A percentile compares a stretch with the other conserved stretches of the same genome.
phyloP scores from a whole-genome alignment of 2,329 filamentous ascomycete species.

The Beauveria varroae region DNA sequence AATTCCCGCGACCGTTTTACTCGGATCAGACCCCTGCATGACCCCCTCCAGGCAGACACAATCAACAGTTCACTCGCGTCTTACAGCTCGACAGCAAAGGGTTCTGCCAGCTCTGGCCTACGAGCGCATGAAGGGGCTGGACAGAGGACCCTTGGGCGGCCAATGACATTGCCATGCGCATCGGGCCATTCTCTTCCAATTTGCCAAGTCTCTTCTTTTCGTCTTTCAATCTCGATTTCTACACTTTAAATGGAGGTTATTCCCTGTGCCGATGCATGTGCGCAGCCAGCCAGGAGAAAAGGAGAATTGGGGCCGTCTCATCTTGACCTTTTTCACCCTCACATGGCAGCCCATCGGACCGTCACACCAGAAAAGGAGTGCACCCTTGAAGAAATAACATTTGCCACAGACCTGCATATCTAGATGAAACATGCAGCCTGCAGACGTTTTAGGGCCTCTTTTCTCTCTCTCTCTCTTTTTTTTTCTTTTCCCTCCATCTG shows the following conservation, averaged over 20 bases:
- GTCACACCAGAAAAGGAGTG: not conserved
- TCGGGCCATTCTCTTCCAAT: not conserved
- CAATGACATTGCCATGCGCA: not conserved
- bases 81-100: not conserved
- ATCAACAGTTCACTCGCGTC: not conserved
- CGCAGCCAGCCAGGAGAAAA: not conserved
- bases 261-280: not conserved
- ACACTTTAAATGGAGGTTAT: not conserved
- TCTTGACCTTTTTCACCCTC: not conserved
- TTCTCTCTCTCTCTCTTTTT: not conserved
- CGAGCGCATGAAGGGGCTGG: not conserved
- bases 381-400: not conserved
- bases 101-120: not conserved
- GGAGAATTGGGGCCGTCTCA: not conserved
- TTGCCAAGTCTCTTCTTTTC: not conserved
- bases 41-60: not conserved
- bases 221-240: not conserved
- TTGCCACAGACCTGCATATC: not conserved
- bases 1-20: not conserved
- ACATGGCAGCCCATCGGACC: not conserved
- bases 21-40: not conserved
- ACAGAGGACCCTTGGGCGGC: not conserved
- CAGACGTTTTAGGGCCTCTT: not conserved
- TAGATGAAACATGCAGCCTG: constrained; percentile 3
- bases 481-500: not conserved